phyloP scores from a whole-genome alignment of 805 yeast species.

The Pichia paraexigua region DNA sequence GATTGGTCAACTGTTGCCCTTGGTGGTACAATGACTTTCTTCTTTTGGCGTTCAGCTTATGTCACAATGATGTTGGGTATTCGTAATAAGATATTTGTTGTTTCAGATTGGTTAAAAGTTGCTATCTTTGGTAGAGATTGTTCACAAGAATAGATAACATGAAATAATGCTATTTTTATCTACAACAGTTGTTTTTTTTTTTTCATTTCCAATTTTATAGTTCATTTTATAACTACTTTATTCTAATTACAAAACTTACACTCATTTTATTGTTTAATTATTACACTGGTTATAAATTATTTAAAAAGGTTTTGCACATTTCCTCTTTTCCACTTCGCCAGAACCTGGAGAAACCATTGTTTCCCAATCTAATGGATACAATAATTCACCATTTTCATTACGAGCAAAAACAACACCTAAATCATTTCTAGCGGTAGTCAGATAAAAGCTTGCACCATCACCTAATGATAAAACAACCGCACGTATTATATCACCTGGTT shows the following conservation, averaged over 20 bases:
- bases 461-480: conserved; percentile 83
- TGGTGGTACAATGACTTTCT: conserved; percentile 80
- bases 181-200: not conserved
- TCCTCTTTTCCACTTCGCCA: conserved; percentile 70
- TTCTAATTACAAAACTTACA: not conserved
- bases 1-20: conserved; percentile 72
- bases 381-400: conserved; percentile 50
- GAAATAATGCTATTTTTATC: not conserved
- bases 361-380: conserved; percentile 94
- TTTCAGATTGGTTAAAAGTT: conserved; percentile 84
- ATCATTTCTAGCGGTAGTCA: conserved; percentile 84
- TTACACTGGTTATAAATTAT: not conserved
- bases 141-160: conserved; percentile 46
- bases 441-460: conserved; percentile 85
- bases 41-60: conserved; percentile 94
- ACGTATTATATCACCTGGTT: conserved; percentile 88
- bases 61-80: conserved; percentile 86
- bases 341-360: conserved; percentile 76
- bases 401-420: conserved; percentile 90
- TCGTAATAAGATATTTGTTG: conserved; percentile 80
- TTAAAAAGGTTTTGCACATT: conserved; percentile 89
- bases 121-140: conserved; percentile 89
- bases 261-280: too few relatives aligned
- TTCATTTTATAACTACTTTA: not conserved
- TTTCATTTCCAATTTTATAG: not conserved